Conservation (phyloP, 1,139 yeast genomes). For the Nakaseomyces glabratus region DNA sequence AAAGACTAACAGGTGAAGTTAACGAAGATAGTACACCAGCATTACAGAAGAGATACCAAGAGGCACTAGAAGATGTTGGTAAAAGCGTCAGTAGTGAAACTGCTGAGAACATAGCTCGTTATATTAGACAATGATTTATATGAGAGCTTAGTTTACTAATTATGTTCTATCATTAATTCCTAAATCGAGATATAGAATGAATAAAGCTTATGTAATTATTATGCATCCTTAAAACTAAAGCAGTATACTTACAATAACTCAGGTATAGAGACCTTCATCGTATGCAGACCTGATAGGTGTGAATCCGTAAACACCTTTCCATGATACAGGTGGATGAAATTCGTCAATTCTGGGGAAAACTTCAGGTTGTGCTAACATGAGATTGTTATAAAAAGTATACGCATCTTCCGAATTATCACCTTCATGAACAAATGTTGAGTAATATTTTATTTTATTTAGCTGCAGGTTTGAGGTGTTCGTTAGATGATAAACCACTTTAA, state of each 20-base stretch:
- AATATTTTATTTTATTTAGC: slow-evolving; percentile 20
- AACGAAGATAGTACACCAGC: slow-evolving; percentile 42
- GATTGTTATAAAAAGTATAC: slow-evolving; percentile 40
- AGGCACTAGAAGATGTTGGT: slow-evolving; percentile 58
- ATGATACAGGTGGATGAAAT: slow-evolving; percentile 59
- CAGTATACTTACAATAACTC: slow-evolving; percentile 9
- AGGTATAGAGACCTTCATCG: slow-evolving; percentile 72
- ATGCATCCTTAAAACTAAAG: background rate
- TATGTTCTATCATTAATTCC: no score
- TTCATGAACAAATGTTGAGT: slow-evolving; percentile 58
- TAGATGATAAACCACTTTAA: slow-evolving; percentile 25
- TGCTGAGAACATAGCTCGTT: slow-evolving; percentile 62
- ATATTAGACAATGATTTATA: slow-evolving; percentile 44
- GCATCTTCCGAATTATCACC: slow-evolving; percentile 85
- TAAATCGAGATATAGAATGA: no score
- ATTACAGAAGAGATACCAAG: slow-evolving; percentile 61
- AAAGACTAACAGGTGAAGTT: slow-evolving; percentile 49
- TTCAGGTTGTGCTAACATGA: slow-evolving; percentile 11
- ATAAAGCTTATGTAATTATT: no score
- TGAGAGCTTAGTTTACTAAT: slow-evolving; percentile 8
- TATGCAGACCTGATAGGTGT: slow-evolving; percentile 55
- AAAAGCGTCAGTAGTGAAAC: slow-evolving; percentile 55
- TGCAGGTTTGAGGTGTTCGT: slow-evolving; percentile 14
- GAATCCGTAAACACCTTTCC: slow-evolving; percentile 81
- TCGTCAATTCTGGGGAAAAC: slow-evolving; percentile 4